Evolutionary conservation across 164 flowering plant species (phyloP).

Genomic region (Nymphaea thermarum): DNA sequence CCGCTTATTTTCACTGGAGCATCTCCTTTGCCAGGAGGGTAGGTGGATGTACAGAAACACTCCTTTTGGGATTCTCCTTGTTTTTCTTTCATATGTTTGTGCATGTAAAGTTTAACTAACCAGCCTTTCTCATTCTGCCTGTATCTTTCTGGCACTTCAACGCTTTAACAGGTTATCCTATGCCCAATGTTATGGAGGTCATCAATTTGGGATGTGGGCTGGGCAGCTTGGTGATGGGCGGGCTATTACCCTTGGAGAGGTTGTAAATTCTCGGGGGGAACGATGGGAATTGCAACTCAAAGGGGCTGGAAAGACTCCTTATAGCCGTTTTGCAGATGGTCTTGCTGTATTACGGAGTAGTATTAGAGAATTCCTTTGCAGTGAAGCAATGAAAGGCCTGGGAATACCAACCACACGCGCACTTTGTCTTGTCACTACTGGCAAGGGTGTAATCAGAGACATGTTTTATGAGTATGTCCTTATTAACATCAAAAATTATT

Average conservation of each 20-base stretch:
- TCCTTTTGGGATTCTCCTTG: background rate
- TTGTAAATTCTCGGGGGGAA: conserved; percentile 65
- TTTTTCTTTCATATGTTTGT: background rate
- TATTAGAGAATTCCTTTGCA: conserved; percentile 93
- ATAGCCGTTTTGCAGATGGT: conserved; percentile 98
- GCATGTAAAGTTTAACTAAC: background rate
- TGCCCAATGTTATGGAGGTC: conserved; percentile 99
- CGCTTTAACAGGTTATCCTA: conserved; percentile 53
- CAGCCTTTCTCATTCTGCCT: background rate
- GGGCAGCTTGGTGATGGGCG: conserved; percentile 99
- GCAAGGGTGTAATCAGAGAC: conserved; percentile 83
- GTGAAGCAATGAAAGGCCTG: conserved; percentile 91
- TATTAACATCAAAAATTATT: background rate
- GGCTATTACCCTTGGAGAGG: conserved; percentile 88
- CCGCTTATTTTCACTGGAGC: conserved; percentile 79
- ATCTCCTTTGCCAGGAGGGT: conserved; percentile 65
- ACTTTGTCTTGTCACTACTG: conserved; percentile 89
- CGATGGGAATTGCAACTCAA: conserved; percentile 98
- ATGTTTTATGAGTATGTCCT: conserved; percentile 93
- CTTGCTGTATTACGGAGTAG: conserved; percentile 98
- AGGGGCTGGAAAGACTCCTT: conserved; percentile 98
- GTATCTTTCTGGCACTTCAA: background rate
- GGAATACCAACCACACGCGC: conserved; percentile 98
- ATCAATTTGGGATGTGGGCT: conserved; percentile 99
- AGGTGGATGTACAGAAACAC: conserved; percentile 20